A percentile compares a stretch with the other conserved stretches of the same genome.
These are phyloP conservation scores for Aspergillus aculeatinus DNA, from an alignment of 2,329 filamentous ascomycete species.

Conservation along the genomic window DNA sequence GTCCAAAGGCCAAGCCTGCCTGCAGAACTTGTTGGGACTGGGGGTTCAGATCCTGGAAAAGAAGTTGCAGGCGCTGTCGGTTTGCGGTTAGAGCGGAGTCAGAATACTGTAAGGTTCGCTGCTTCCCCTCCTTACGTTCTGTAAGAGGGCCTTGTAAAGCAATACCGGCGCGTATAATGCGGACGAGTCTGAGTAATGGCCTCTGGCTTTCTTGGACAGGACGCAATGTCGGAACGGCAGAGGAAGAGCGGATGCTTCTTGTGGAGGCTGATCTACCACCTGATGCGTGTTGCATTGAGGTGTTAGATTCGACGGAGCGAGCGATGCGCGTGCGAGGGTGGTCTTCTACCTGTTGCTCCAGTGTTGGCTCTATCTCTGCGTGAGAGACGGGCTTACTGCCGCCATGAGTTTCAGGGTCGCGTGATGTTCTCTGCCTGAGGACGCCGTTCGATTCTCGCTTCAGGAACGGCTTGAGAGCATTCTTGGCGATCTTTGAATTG, in stretches of 20 bases:
- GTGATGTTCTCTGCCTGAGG: slow-evolving; percentile 28
- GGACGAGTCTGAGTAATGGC: slow-evolving; percentile 30
- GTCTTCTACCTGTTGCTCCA: background rate
- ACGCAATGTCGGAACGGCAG: slow-evolving; percentile 10
- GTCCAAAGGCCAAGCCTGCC: slow-evolving; percentile 44
- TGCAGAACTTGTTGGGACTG: slow-evolving; percentile 42
- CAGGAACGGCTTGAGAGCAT: slow-evolving; percentile 28
- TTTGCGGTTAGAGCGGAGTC: slow-evolving; percentile 21
- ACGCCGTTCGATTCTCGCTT: slow-evolving; percentile 29
- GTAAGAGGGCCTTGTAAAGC: slow-evolving; percentile 37
- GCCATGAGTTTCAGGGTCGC: slow-evolving; percentile 19
- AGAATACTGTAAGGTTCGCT: slow-evolving; percentile 6
- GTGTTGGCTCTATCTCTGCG: slow-evolving; percentile 7
- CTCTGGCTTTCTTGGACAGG: slow-evolving; percentile 15
- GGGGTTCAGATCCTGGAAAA: slow-evolving; percentile 39
- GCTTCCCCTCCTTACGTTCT: slow-evolving; percentile 13
- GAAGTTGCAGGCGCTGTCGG: slow-evolving; percentile 32
- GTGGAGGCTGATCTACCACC: slow-evolving; percentile 5
- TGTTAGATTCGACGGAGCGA: background rate
- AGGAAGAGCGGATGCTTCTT: slow-evolving; percentile 14
- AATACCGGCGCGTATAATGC: slow-evolving; percentile 39
- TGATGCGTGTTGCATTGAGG: background rate
- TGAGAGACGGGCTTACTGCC: slow-evolving; percentile 17
- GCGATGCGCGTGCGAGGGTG: background rate
- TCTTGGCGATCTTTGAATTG: slow-evolving; percentile 28